phyloP scores from a whole-genome alignment of 1,284 basidiomycete genomes.

The Fomitopsis schrenkii region DNA sequence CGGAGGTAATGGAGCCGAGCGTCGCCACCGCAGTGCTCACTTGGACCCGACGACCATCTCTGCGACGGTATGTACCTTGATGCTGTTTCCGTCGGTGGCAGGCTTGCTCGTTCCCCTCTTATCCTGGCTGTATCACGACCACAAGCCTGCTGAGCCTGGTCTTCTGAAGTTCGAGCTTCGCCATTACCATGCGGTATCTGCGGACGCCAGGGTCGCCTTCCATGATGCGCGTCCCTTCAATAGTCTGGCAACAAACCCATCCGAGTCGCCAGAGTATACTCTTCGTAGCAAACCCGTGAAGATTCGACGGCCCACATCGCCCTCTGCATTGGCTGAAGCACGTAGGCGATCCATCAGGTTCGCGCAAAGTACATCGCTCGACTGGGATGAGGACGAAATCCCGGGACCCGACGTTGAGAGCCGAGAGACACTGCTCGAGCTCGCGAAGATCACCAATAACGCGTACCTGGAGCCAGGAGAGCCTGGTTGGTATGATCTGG shows the following conservation, averaged over 20 bases:
- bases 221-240: slow-evolving; percentile 40
- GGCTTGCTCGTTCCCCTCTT: slow-evolving; percentile 17
- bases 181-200: slow-evolving; percentile 60
- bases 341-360: slow-evolving; percentile 46
- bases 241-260: slow-evolving; percentile 4
- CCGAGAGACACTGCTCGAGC: slow-evolving; percentile 71
- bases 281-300: slow-evolving; percentile 36
- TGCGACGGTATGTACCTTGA: slow-evolving; percentile 10
- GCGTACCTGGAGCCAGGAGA: slow-evolving; percentile 73
- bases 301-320: slow-evolving; percentile 48
- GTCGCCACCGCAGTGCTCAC: background rate
- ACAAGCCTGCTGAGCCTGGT: slow-evolving; percentile 12
- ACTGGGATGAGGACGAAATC: slow-evolving; percentile 64
- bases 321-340: slow-evolving; percentile 45
- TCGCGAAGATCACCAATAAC: slow-evolving; percentile 95
- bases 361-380: slow-evolving; percentile 41
- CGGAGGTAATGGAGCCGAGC: background rate
- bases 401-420: slow-evolving; percentile 70
- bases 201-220: slow-evolving; percentile 55
- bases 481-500: slow-evolving; percentile 76
- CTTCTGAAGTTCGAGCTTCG: slow-evolving; percentile 57
- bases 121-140: slow-evolving; percentile 6
- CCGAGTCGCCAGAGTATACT: slow-evolving; percentile 23
- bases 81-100: slow-evolving; percentile 23
- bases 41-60: background rate